Conservation (phyloP, 805 yeast species). For the Blastobotrys terrestris region DNA sequence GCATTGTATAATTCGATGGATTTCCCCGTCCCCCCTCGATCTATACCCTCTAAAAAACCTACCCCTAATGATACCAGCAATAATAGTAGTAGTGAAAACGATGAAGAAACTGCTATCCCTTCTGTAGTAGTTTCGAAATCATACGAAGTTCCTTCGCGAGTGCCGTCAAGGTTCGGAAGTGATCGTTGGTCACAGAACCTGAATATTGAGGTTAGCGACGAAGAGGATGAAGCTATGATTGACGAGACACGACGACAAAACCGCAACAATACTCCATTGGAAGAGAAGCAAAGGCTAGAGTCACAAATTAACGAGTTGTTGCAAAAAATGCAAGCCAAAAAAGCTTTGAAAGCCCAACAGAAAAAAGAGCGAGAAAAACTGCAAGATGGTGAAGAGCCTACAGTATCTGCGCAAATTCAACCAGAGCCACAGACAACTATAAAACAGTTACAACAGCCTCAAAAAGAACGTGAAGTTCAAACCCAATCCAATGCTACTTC, state of each 20-base stretch:
- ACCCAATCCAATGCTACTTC: not conserved
- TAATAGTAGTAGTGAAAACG: not conserved
- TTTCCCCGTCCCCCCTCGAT: constrained; percentile 5
- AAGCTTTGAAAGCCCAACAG: not conserved
- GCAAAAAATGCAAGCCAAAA: constrained; percentile 9
- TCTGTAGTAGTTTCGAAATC: not conserved
- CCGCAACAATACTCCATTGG: constrained; percentile 17
- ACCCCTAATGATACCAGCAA: not conserved
- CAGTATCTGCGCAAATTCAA: not conserved
- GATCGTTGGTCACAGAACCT: constrained; percentile 21
- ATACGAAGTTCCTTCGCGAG: not conserved
- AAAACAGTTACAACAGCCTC: no score
- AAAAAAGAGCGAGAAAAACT: not conserved
- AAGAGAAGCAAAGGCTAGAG: constrained; percentile 15
- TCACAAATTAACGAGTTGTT: constrained; percentile 13
- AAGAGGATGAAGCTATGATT: constrained; percentile 13
- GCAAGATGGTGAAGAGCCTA: not conserved
- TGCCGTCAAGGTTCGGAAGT: constrained; percentile 16
- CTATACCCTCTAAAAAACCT: not conserved
- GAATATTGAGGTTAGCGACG: constrained; percentile 19
- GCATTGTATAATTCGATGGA: constrained; percentile 8
- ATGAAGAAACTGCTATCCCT: not conserved
- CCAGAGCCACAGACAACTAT: no score
- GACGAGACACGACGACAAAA: constrained; percentile 6
- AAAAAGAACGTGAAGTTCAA: not conserved